These are phyloP conservation scores for Tremella mesenterica DNA, from an alignment of 768 basidiomycete genomes.

Conservation along the genomic window DNA sequence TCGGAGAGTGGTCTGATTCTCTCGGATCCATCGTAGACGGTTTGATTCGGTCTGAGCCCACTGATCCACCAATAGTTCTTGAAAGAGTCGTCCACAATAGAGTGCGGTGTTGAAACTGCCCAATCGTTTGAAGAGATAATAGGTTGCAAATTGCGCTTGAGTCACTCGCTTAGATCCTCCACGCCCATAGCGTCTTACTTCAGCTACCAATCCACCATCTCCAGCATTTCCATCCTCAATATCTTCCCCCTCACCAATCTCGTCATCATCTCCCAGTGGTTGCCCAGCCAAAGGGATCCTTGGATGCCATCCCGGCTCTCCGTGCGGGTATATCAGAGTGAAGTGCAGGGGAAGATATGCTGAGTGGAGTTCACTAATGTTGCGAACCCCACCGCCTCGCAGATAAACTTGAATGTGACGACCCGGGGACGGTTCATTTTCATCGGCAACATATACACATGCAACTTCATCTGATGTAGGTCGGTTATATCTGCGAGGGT, in stretches of 20 bases:
- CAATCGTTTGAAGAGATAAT: background rate
- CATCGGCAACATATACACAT: too few species aligned
- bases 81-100: slow-evolving; percentile 47
- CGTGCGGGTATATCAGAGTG: background rate
- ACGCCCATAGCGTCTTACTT: background rate
- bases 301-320: background rate
- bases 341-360: background rate
- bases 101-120: slow-evolving; percentile 30
- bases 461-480: too few species aligned
- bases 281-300: background rate
- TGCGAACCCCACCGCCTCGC: too few species aligned
- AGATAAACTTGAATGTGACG: too few species aligned
- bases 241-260: background rate
- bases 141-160: background rate
- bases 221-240: background rate
- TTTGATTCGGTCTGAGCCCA: slow-evolving; percentile 50
- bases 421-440: too few species aligned
- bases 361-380: background rate
- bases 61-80: slow-evolving; percentile 49
- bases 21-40: slow-evolving; percentile 42
- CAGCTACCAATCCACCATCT: background rate
- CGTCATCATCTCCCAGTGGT: background rate
- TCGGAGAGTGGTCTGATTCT: background rate
- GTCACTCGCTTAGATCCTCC: background rate
- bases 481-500: too few species aligned